Evolutionary conservation across 2,329 filamentous ascomycete species (phyloP).

Genomic region (Cladosporium sp.): DNA sequence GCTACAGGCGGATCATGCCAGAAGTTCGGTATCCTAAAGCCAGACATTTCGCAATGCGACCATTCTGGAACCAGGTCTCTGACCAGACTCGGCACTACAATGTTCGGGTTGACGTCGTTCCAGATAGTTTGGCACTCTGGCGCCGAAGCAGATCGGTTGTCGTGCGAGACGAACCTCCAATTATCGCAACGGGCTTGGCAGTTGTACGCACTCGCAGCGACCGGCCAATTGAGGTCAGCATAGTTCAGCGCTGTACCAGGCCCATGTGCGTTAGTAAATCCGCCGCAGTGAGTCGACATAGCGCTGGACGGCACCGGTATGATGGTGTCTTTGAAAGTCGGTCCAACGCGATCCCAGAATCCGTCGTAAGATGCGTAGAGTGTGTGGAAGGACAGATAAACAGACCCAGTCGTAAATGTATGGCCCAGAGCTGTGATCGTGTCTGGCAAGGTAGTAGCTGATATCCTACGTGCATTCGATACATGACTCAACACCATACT

Average conservation of each 20-base stretch:
- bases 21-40: not conserved
- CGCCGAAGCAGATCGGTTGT: not conserved
- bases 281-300: conserved; percentile 28
- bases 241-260: conserved; percentile 24
- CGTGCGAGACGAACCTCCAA: not conserved
- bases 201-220: conserved; percentile 28
- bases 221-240: conserved; percentile 31
- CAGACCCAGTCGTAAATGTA: conserved; percentile 26
- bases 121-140: conserved; percentile 10
- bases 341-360: conserved; percentile 23
- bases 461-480: conserved; percentile 6
- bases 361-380: conserved; percentile 27
- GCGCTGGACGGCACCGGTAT: conserved; percentile 26
- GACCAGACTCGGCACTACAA: conserved; percentile 3
- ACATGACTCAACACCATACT: not conserved
- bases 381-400: conserved; percentile 28
- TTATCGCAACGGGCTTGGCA: conserved; percentile 23
- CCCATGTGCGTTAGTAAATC: conserved; percentile 12
- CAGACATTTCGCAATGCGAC: not conserved
- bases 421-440: conserved; percentile 26
- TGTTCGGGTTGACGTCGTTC: conserved; percentile 10
- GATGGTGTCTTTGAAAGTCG: conserved; percentile 29
- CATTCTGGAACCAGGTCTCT: conserved; percentile 15
- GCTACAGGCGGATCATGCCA: conserved; percentile 4
- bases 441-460: not conserved